Conservation (phyloP, 345 rosid genomes). For the Salix dunnii region DNA sequence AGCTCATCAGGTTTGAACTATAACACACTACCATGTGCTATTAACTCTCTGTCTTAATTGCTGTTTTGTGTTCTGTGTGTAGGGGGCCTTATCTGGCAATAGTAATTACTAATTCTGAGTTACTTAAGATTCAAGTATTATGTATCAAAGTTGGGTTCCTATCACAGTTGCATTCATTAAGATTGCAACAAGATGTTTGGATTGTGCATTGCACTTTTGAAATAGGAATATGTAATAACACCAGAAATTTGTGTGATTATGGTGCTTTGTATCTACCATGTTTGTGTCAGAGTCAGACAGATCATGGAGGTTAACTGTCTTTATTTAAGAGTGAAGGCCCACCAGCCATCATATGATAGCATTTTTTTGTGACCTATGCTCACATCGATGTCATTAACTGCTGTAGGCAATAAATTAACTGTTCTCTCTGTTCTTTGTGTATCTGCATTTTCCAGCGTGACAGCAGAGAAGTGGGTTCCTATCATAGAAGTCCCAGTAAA, state of each 20-base stretch:
- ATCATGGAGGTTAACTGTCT: background rate
- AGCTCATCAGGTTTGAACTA: conserved; percentile 72
- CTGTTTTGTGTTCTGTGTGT: no score
- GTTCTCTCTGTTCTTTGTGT: no score
- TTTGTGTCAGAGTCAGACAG: background rate
- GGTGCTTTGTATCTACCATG: background rate
- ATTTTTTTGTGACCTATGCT: background rate
- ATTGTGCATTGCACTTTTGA: background rate
- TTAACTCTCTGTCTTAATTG: background rate
- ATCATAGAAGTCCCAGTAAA: conserved; percentile 76
- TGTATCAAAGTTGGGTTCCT: no score
- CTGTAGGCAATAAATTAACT: no score
- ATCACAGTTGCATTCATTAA: no score
- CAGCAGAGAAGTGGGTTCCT: conserved; percentile 98
- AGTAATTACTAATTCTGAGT: no score
- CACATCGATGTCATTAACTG: no score
- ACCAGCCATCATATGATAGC: background rate
- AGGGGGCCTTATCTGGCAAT: no score
- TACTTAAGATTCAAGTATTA: no score
- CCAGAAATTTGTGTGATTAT: background rate
- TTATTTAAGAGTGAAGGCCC: background rate
- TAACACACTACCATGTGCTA: conserved; percentile 3
- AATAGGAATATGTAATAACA: background rate
- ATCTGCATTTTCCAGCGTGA: conserved; percentile 16
- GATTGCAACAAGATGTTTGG: background rate